Conservation (phyloP, 345 rosid genomes). For the Lepidium sativum region DNA sequence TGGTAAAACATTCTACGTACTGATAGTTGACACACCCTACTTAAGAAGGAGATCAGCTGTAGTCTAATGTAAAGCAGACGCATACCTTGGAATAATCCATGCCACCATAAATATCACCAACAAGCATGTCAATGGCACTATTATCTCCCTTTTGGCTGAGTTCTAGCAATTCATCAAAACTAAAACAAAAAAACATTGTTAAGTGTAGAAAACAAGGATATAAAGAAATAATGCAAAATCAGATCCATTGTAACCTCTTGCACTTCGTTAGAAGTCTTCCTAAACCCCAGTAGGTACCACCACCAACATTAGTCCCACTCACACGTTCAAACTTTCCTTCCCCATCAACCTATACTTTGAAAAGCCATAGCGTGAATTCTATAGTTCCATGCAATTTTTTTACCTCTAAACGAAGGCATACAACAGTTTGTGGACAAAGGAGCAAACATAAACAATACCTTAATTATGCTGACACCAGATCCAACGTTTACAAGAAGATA, state of each 20-base stretch:
- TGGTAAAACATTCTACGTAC: background rate
- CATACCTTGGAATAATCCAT: constrained; percentile 88
- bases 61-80: background rate
- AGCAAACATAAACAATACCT: constrained; percentile 43
- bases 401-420: background rate
- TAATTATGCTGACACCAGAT: constrained; percentile 98
- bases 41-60: background rate
- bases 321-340: constrained; percentile 97
- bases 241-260: constrained; percentile 50
- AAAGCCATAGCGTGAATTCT: background rate
- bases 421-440: background rate
- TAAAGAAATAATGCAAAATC: constrained; percentile 1
- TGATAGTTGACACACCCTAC: background rate
- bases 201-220: background rate
- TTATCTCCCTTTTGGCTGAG: constrained; percentile 96
- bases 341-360: constrained; percentile 65
- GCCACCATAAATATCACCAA: constrained; percentile 98
- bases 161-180: constrained; percentile 95
- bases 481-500: constrained; percentile 97
- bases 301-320: constrained; percentile 97
- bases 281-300: constrained; percentile 98
- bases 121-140: constrained; percentile 90
- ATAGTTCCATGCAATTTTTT: background rate
- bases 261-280: constrained; percentile 92
- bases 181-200: constrained; percentile 22